Evolutionary conservation across 345 rosid genomes (phyloP).

Genomic region (Bretschneidera sinensis): DNA sequence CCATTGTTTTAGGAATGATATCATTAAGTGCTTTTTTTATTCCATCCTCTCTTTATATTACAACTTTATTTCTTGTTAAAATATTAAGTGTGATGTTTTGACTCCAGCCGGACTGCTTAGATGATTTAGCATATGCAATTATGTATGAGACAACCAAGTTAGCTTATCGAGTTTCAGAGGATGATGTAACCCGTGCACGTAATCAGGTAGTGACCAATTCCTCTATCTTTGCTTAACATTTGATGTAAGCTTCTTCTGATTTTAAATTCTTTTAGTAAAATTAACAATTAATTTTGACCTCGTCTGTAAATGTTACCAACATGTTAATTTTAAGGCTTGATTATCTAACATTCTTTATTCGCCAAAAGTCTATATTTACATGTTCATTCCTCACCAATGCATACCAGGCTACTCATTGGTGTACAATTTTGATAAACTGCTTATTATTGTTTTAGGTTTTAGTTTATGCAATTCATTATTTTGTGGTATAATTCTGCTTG

Average conservation of each 20-base stretch:
- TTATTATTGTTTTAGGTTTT: too few species aligned
- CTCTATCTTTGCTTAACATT: neutral
- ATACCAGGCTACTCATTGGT: too few species aligned
- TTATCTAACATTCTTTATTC: too few species aligned
- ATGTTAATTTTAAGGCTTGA: neutral
- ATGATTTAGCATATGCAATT: conserved; percentile 92
- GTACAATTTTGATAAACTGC: too few species aligned
- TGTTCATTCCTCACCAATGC: too few species aligned
- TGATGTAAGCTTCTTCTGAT: neutral
- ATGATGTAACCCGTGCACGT: conserved; percentile 90
- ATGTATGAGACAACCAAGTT: conserved; percentile 87
- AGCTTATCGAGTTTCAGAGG: conserved; percentile 87
- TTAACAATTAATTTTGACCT: too few species aligned
- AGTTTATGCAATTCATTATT: too few species aligned
- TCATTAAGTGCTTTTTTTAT: too few species aligned
- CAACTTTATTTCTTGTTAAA: neutral
- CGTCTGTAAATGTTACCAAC: neutral
- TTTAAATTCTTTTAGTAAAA: too few species aligned
- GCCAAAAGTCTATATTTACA: too few species aligned
- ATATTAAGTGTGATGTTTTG: conserved; percentile 6
- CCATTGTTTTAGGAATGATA: too few species aligned
- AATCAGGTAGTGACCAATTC: conserved; percentile 59
- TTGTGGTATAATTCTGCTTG: too few species aligned
- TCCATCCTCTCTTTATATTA: conserved; percentile 5
- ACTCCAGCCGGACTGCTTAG: conserved; percentile 72